phyloP scores from a whole-genome alignment of 2,329 filamentous ascomycete genomes.

The Ceratocystiopsis minuta region DNA sequence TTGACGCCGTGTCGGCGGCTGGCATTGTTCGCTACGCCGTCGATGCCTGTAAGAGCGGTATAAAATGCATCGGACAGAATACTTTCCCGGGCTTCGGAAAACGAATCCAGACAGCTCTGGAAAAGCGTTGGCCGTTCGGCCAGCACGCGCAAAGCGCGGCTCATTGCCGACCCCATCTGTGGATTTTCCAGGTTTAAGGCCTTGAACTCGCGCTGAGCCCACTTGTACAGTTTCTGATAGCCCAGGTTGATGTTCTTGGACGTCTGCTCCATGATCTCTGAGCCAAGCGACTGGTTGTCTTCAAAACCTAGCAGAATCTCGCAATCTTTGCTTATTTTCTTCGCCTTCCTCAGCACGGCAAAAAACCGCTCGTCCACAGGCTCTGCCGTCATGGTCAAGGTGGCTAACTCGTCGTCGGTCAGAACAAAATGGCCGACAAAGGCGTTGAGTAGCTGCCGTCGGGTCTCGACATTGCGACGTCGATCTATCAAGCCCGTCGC shows the following conservation, averaged over 20 bases:
- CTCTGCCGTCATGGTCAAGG: constrained; percentile 59
- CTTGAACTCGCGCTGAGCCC: constrained; percentile 89
- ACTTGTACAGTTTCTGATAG: constrained; percentile 90
- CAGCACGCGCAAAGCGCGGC: constrained; percentile 66
- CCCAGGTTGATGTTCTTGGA: constrained; percentile 73
- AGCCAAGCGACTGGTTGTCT: constrained; percentile 71
- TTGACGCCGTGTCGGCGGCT: constrained; percentile 47
- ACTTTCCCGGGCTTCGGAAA: constrained; percentile 75
- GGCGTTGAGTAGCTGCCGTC: constrained; percentile 57
- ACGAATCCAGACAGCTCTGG: constrained; percentile 82
- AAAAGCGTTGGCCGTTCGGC: constrained; percentile 82
- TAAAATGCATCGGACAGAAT: constrained; percentile 82
- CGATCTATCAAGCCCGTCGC: constrained; percentile 55
- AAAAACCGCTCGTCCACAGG: constrained; percentile 81
- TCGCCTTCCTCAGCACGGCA: constrained; percentile 54
- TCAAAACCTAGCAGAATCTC: constrained; percentile 74
- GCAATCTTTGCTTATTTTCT: constrained; percentile 75
- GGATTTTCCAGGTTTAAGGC: constrained; percentile 84
- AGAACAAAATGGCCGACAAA: constrained; percentile 74
- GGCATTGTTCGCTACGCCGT: constrained; percentile 19
- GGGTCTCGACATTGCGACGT: constrained; percentile 56
- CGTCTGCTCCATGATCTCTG: constrained; percentile 82
- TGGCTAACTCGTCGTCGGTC: constrained; percentile 60
- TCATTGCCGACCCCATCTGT: constrained; percentile 71
- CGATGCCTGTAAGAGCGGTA: constrained; percentile 61